These are phyloP conservation scores for Nakazawaea anatomiae DNA, from an alignment of 805 yeast species.

Conservation along the genomic window DNA sequence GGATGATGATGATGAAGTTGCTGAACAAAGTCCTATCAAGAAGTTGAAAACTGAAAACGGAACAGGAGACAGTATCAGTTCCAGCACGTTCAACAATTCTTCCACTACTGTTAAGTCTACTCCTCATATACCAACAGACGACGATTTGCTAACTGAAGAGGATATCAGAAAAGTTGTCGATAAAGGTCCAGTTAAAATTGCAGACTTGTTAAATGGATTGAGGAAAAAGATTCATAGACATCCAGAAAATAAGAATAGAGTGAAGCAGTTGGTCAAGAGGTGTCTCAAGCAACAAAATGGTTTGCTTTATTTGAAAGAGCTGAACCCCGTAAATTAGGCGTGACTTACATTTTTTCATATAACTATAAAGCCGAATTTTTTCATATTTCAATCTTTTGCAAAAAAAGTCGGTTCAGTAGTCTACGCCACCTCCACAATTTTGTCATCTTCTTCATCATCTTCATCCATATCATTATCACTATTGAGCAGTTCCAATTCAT, in stretches of 20 bases:
- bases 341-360: neutral
- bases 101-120: slow-evolving; percentile 11
- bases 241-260: slow-evolving; percentile 54
- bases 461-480: slow-evolving; percentile 41
- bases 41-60: slow-evolving; percentile 21
- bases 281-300: slow-evolving; percentile 9
- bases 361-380: too few relatives aligned
- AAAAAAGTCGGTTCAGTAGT: neutral
- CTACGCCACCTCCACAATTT: slow-evolving; percentile 47
- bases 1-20: slow-evolving; percentile 8
- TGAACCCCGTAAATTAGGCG: neutral
- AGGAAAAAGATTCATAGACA: slow-evolving; percentile 59
- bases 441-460: slow-evolving; percentile 46
- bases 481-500: slow-evolving; percentile 40
- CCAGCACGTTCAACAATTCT: neutral
- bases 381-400: too few relatives aligned
- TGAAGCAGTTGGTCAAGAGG: slow-evolving; percentile 53
- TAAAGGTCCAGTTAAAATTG: slow-evolving; percentile 42
- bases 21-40: slow-evolving; percentile 21
- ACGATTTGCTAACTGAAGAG: slow-evolving; percentile 52
- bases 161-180: slow-evolving; percentile 65
- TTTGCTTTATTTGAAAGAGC: slow-evolving; percentile 8
- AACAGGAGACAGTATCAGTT: neutral
- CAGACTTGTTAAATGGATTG: slow-evolving; percentile 55
- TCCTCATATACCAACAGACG: slow-evolving; percentile 13